phyloP scores from a whole-genome alignment of 805 yeast genomes.

The Hanseniaspora vineae region DNA sequence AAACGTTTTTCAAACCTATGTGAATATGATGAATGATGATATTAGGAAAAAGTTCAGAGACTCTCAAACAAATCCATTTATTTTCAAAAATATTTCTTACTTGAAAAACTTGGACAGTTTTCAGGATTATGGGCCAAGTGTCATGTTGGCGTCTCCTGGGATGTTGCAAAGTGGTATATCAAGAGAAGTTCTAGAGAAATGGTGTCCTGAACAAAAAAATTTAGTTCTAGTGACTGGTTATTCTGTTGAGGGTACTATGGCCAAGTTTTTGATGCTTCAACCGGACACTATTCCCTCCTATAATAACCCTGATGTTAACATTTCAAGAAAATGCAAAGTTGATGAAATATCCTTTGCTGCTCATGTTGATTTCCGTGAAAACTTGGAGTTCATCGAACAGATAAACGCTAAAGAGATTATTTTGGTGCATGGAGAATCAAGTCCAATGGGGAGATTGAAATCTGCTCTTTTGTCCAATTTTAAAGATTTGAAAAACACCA shows the following conservation, averaged over 20 bases:
- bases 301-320: slow-evolving; percentile 64
- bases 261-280: slow-evolving; percentile 74
- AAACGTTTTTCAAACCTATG: slow-evolving; percentile 94
- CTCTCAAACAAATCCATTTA: slow-evolving; percentile 78
- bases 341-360: slow-evolving; percentile 99
- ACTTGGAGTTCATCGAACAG: slow-evolving; percentile 77
- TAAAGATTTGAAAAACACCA: slow-evolving; percentile 67
- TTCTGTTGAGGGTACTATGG: slow-evolving; percentile 97
- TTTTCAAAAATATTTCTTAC: slow-evolving; percentile 72
- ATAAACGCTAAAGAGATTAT: slow-evolving; percentile 78
- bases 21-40: slow-evolving; percentile 93
- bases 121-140: slow-evolving; percentile 92
- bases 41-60: slow-evolving; percentile 66
- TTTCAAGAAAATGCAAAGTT: slow-evolving; percentile 76
- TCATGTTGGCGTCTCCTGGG: slow-evolving; percentile 94
- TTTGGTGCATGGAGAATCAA: slow-evolving; percentile 92
- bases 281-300: slow-evolving; percentile 83
- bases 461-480: slow-evolving; percentile 86
- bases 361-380: slow-evolving; percentile 93
- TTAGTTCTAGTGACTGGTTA: slow-evolving; percentile 87
- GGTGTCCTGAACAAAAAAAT: slow-evolving; percentile 96
- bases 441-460: slow-evolving; percentile 96
- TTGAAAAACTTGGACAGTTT: slow-evolving; percentile 69
- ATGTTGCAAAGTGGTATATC: slow-evolving; percentile 96
- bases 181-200: slow-evolving; percentile 76